Evolutionary conservation across 768 basidiomycete genomes (phyloP), one percentile per base, ranked within the genome.

Genomic region (Serendipita vermifera): DNA sequence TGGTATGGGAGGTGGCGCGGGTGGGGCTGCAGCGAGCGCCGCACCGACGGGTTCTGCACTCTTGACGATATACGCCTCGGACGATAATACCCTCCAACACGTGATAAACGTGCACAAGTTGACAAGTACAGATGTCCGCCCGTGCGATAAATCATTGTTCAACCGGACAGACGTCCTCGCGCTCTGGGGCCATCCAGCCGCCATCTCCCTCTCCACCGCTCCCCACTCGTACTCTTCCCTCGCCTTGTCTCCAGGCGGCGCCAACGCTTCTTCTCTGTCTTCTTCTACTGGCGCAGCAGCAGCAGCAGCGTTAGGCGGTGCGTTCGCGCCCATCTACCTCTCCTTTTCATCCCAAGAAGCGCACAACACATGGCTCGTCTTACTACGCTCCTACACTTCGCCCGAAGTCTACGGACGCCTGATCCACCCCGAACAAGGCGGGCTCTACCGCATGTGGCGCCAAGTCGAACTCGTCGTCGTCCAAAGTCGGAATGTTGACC

Each of bases 401-500:
- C 83, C 87, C 1, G 88, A 90, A 67, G 78, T 84, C 55, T 87
- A 88, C 64, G 87, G 83, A 20, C 15, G 31, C 33, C 31, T 43
- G 46, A 43, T 35, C 58, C 56, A 17, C 20, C 15, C 46, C 22
- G 22, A 20, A 9, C 46, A 51, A 29, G 85, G 83, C 38, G 87
- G 87, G 5, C 77, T 85, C 9, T 89, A 87, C 68, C 81, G 89
- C 55, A 85, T 91, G 78, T 91, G 86, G 85, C 76, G 90, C 53
- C 84, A 86, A 65, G 75, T 91, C 22, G 80, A 86, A 59, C 71
- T 91, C 24, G 77, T 78, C 29, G 73, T 88, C 55, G 72, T 83
- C 35, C 83, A 87, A 68, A 87, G 81, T 11, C 79, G 87, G 36
- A 81, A 82, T 63, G 71, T 92, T 31, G 84, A 85, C 46, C 17